Evolutionary conservation across 495 filamentous ascomycete species (phyloP), one percentile per base, ranked within the genome.

Genomic region (Pyrenopolyporus hunteri): DNA sequence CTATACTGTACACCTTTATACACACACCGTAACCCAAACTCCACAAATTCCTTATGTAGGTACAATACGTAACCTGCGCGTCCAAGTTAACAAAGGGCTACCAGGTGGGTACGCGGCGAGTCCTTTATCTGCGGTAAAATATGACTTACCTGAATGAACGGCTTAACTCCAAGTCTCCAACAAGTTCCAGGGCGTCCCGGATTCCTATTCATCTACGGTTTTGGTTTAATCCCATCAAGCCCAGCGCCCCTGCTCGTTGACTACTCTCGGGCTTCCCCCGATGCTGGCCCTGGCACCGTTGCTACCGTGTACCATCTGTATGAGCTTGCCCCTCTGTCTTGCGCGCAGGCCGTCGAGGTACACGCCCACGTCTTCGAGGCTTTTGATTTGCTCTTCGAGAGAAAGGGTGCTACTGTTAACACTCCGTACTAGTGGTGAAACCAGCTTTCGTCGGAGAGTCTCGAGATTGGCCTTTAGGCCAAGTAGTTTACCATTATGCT

Each of bases 391-490:
- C 62, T 91, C 89, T 52, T 93, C 89, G 11, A 97, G 82, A 0
- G 83, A 83, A 6, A 92, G 73, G 35, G 84, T 88, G 49, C 83
- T 87, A 6, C 80, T 79, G 51, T 84, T 84, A 56, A 87, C 86
- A 44, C 81, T 83, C 32, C 91, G 77, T 13, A 97, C 87, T 1
- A 96, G 78, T 17, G 92, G 92, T 32, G 85, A 89, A 10, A 96
- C 87, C 17, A 97, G 78, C 66, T 91, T 92, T 29, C 85, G 77
- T 17, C 92, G 78, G 46, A 95, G 73, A 0, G 74, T 87, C 75
- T 97, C 92, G 0, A 97, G 81, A 51, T 87, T 91, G 5, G 87
- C 85, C 65, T 96, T 93, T 3, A 97, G 78, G 4, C 85, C 87
- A 6, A 90, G 73, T 5, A 97, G 81, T 36, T 89, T 87, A 19